Percentiles rank a stretch among this genome's conserved stretches.
These are phyloP conservation scores for Backusella morwellensis DNA, from an alignment of 192 early-diverging fungal genomes.

Conservation along the genomic window DNA sequence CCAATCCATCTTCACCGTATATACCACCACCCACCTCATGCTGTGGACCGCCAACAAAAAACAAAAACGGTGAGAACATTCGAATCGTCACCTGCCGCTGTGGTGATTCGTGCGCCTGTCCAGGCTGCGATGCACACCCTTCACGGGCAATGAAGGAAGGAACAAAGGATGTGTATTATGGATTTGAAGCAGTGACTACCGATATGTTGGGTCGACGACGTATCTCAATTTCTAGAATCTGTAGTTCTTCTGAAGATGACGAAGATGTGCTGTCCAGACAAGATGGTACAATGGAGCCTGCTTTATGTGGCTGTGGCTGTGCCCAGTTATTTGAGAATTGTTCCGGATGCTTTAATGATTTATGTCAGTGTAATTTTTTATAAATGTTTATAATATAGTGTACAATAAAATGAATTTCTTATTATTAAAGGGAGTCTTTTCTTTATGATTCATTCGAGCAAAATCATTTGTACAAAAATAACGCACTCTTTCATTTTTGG, in stretches of 20 bases:
- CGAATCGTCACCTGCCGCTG: conserved; percentile 37
- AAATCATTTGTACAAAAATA: not conserved
- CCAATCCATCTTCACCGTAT: not conserved
- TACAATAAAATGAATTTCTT: not conserved
- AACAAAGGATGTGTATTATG: conserved; percentile 18
- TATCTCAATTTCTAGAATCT: conserved; percentile 8
- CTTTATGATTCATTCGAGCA: not conserved
- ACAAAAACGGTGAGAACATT: conserved; percentile 17
- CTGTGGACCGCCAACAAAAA: conserved; percentile 7
- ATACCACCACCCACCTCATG: conserved; percentile 15
- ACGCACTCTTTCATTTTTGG: not conserved
- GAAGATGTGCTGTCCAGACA: not conserved
- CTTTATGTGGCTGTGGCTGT: conserved; percentile 58
- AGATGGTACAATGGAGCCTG: not conserved
- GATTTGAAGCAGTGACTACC: not conserved
- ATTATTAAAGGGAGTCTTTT: not conserved
- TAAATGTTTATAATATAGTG: not conserved
- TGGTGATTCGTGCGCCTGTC: conserved; percentile 38
- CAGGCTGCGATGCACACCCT: conserved; percentile 39
- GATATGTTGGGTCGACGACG: not conserved
- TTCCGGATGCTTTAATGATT: conserved; percentile 47
- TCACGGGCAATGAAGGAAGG: conserved; percentile 26
- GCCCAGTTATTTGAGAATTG: conserved; percentile 51
- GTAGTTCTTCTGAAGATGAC: not conserved
- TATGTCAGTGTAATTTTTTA: conserved; percentile 39